phyloP scores from a whole-genome alignment of 2,329 filamentous ascomycete species.

The Harringtonia lauricola region DNA sequence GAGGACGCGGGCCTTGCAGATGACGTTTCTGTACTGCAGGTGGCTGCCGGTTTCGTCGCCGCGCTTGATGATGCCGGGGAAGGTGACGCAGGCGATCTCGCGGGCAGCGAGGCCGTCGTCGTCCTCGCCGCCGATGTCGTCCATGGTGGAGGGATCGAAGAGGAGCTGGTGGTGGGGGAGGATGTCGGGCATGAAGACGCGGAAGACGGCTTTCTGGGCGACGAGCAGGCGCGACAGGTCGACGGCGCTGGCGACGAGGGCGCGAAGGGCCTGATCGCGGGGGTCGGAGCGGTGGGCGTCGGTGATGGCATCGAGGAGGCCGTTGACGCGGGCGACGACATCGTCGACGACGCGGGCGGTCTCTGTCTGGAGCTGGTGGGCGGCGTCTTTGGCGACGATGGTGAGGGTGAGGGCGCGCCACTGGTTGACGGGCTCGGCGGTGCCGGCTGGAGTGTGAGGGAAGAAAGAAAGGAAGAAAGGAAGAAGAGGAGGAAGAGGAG shows the following conservation, averaged over 20 bases:
- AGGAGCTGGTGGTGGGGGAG: conserved; percentile 39
- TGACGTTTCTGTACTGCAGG: conserved; percentile 49
- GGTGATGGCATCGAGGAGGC: conserved; percentile 3
- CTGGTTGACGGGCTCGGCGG: conserved; percentile 38
- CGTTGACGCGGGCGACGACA: conserved; percentile 35
- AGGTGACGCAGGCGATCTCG: conserved; percentile 51
- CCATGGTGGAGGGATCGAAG: conserved; percentile 52
- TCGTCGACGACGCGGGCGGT: conserved; percentile 30
- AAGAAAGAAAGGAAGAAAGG: neutral
- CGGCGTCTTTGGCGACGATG: conserved; percentile 43
- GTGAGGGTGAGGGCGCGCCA: conserved; percentile 57
- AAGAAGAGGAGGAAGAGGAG: neutral
- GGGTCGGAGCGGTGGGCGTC: conserved; percentile 9
- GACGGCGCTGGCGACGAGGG: conserved; percentile 40
- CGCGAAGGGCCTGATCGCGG: conserved; percentile 41
- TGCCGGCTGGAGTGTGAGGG: conserved; percentile 5
- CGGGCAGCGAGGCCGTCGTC: conserved; percentile 29
- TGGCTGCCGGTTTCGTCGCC: conserved; percentile 55
- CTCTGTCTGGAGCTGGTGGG: conserved; percentile 31
- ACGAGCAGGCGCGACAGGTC: conserved; percentile 45
- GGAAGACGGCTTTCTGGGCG: conserved; percentile 48
- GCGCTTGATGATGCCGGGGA: conserved; percentile 52
- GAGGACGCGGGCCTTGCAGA: conserved; percentile 55
- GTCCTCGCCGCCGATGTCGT: conserved; percentile 49
- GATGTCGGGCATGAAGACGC: conserved; percentile 42